These are phyloP conservation scores for Vinca minor DNA, from an alignment of 257 asterid species.

Conservation along the genomic window DNA sequence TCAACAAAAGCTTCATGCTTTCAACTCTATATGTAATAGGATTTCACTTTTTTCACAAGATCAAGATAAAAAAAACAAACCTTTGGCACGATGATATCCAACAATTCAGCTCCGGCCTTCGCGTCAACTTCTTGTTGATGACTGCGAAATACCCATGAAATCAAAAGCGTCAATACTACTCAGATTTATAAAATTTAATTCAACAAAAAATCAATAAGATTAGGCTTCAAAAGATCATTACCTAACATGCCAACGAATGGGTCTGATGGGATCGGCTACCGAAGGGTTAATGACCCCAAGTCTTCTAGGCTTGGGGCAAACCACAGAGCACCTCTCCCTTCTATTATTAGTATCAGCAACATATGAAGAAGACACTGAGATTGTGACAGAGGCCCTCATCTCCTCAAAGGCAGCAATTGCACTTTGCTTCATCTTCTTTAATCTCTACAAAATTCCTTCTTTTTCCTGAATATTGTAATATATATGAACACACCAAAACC, in stretches of 20 bases:
- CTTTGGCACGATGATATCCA: slow-evolving; percentile 83
- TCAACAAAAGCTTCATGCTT: neutral
- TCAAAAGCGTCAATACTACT: neutral
- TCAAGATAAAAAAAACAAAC: slow-evolving; percentile 24
- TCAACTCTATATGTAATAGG: neutral
- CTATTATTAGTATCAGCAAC: slow-evolving; percentile 15
- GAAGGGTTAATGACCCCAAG: slow-evolving; percentile 46
- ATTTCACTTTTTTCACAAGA: neutral
- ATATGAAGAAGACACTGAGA: too few species aligned
- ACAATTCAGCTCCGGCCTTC: slow-evolving; percentile 72
- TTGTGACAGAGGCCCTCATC: slow-evolving; percentile 38
- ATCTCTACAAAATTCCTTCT: neutral
- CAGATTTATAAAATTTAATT: neutral
- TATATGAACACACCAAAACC: slow-evolving; percentile 9
- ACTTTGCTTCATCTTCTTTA: slow-evolving; percentile 50
- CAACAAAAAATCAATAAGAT: neutral
- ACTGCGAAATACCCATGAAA: slow-evolving; percentile 23
- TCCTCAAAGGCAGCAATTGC: slow-evolving; percentile 52
- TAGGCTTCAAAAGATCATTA: slow-evolving; percentile 9
- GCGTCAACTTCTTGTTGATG: slow-evolving; percentile 78
- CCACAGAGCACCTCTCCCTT: slow-evolving; percentile 50
- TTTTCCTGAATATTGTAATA: slow-evolving; percentile 3
- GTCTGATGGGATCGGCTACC: slow-evolving; percentile 37
- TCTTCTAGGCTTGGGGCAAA: slow-evolving; percentile 92
- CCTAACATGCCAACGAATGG: slow-evolving; percentile 73